Conservation (phyloP, 768 basidiomycete species). For the Termitomyces sp. region DNA sequence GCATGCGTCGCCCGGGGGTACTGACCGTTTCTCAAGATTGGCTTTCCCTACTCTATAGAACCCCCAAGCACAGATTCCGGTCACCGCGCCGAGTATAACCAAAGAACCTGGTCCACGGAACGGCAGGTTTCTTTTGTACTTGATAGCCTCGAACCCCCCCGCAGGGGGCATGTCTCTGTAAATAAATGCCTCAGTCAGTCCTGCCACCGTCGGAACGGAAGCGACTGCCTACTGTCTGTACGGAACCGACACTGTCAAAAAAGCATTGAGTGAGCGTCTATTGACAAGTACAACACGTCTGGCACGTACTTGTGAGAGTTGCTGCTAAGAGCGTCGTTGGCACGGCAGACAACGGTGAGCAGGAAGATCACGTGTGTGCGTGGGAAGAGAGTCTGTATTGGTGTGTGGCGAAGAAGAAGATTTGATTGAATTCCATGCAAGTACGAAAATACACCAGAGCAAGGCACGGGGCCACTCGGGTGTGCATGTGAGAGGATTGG, state of each 20-base stretch:
- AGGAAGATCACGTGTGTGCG: neutral
- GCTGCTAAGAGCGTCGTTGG: constrained; percentile 2
- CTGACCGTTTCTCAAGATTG: constrained; percentile 93
- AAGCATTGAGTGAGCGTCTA: constrained; percentile 4
- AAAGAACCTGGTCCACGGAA: constrained; percentile 83
- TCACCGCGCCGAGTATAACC: constrained; percentile 83
- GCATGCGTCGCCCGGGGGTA: constrained; percentile 11
- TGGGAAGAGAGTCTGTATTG: neutral
- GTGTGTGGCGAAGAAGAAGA: constrained; percentile 3
- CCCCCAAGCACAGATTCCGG: constrained; percentile 82
- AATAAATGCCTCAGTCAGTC: constrained; percentile 14
- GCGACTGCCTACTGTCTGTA: constrained; percentile 57
- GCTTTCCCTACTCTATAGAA: constrained; percentile 91
- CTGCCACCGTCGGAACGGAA: constrained; percentile 25
- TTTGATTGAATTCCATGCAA: neutral
- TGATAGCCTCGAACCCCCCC: constrained; percentile 89
- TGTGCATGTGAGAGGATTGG: neutral
- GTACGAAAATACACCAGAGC: neutral
- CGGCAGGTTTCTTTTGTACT: constrained; percentile 95
- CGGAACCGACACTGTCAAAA: constrained; percentile 48
- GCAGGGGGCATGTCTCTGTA: constrained; percentile 91
- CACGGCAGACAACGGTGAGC: neutral
- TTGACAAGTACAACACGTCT: neutral
- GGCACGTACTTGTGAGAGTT: constrained; percentile 12
- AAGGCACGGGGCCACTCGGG: neutral